Evolutionary conservation across 169 alveolate species (phyloP).

Genomic region (Babesia bovis): DNA sequence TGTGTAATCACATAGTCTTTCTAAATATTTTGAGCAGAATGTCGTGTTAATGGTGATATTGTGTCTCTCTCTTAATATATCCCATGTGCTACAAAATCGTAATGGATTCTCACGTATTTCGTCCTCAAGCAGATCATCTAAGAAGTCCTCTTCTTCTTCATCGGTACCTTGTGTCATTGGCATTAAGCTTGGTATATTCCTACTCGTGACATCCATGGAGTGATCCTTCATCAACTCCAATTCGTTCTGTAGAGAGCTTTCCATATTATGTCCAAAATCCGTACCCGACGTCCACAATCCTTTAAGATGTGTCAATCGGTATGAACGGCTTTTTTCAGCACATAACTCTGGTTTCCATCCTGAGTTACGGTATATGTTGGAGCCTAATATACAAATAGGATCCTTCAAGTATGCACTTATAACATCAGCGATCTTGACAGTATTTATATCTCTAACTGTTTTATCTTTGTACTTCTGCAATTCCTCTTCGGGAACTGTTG

Average conservation of each 20-base stretch:
- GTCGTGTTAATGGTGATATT: not conserved
- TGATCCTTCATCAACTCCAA: not conserved
- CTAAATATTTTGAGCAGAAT: not conserved
- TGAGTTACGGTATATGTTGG: constrained; percentile 7
- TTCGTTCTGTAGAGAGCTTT: not conserved
- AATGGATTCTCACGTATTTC: not conserved
- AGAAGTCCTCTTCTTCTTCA: too few species aligned
- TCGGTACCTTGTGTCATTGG: not conserved
- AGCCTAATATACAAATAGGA: constrained; percentile 12
- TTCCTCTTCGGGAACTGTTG: not conserved
- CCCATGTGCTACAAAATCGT: not conserved
- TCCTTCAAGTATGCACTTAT: not conserved
- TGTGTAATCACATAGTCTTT: not conserved
- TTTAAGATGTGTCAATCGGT: not conserved
- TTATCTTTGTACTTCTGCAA: not conserved
- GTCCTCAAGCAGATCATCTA: not conserved
- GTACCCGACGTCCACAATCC: not conserved
- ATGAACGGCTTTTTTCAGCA: not conserved
- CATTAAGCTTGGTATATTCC: not conserved
- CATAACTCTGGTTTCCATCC: not conserved
- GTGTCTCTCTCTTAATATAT: constrained; percentile 19
- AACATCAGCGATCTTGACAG: not conserved
- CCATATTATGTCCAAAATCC: not conserved
- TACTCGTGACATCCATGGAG: not conserved
- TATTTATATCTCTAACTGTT: not conserved